Conservation (phyloP, 2,329 filamentous ascomycete genomes). For the Trichoderma gracile region DNA sequence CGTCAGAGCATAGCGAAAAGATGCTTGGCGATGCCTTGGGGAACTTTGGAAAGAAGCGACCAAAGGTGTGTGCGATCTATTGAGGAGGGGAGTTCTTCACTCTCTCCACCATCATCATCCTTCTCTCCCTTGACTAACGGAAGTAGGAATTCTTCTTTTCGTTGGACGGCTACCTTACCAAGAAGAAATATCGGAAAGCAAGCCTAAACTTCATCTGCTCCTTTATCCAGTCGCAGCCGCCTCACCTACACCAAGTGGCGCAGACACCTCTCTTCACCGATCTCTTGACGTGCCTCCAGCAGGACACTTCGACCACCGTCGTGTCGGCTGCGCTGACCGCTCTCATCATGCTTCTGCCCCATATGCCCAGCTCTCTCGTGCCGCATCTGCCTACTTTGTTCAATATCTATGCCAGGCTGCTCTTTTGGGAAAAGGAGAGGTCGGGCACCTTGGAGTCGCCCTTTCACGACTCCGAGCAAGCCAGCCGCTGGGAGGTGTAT, state of each 20-base stretch:
- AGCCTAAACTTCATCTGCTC: conserved; percentile 68
- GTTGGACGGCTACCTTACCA: conserved; percentile 66
- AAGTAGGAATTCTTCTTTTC: conserved; percentile 63
- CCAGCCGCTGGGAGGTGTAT: conserved; percentile 62
- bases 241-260: conserved; percentile 72
- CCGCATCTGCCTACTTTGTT: conserved; percentile 72
- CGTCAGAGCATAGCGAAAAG: conserved; percentile 50
- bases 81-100: neutral
- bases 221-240: conserved; percentile 75
- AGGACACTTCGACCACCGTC: conserved; percentile 74
- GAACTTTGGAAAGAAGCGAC: conserved; percentile 66
- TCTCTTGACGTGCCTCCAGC: conserved; percentile 71
- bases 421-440: conserved; percentile 72
- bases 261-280: conserved; percentile 72
- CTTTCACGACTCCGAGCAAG: conserved; percentile 43
- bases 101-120: neutral
- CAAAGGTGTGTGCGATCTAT: conserved; percentile 47
- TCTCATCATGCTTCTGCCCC: conserved; percentile 78
- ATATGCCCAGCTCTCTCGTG: conserved; percentile 72
- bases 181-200: conserved; percentile 63
- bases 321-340: conserved; percentile 74
- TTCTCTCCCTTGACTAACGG: neutral
- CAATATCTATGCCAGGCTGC: conserved; percentile 75
- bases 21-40: conserved; percentile 55
- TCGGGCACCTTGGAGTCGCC: conserved; percentile 43